Evolutionary conservation across 2,329 filamentous ascomycete species (phyloP).

Genomic region (Metarhizium guizhouense): DNA sequence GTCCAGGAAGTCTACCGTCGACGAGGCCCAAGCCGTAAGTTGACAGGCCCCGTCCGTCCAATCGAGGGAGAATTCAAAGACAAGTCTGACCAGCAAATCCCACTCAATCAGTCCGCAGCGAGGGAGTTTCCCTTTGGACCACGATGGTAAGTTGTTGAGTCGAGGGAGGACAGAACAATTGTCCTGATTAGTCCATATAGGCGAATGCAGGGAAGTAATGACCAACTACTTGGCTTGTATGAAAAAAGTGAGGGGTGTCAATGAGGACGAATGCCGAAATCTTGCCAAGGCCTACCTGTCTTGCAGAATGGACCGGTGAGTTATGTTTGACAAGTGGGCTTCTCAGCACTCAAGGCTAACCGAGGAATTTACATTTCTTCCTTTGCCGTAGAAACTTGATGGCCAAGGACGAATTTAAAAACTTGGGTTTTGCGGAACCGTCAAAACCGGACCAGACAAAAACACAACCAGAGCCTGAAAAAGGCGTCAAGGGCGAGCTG

Average conservation of each 20-base stretch:
- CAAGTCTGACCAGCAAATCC: conserved; percentile 2
- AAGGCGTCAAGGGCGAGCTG: conserved; percentile 27
- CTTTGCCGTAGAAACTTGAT: conserved; percentile 65
- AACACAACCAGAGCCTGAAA: conserved; percentile 17
- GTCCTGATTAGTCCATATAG: conserved; percentile 31
- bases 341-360: background rate
- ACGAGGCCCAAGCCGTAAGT: conserved; percentile 63
- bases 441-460: conserved; percentile 19
- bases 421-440: conserved; percentile 62
- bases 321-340: background rate
- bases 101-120: conserved; percentile 62
- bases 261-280: conserved; percentile 75
- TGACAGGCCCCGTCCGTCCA: background rate
- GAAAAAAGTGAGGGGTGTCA: conserved; percentile 73
- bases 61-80: background rate
- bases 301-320: conserved; percentile 91
- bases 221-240: conserved; percentile 77
- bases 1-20: conserved; percentile 57
- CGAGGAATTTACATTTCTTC: background rate
- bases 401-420: conserved; percentile 91
- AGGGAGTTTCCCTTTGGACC: conserved; percentile 92
- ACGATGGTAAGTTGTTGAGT: conserved; percentile 50
- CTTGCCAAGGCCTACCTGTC: conserved; percentile 82
- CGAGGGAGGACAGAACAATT: background rate
- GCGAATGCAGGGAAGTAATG: conserved; percentile 91